Base-by-base conservation (phyloP, 2,329 filamentous ascomycete species). In the Alternaria brassicicola region DNA sequence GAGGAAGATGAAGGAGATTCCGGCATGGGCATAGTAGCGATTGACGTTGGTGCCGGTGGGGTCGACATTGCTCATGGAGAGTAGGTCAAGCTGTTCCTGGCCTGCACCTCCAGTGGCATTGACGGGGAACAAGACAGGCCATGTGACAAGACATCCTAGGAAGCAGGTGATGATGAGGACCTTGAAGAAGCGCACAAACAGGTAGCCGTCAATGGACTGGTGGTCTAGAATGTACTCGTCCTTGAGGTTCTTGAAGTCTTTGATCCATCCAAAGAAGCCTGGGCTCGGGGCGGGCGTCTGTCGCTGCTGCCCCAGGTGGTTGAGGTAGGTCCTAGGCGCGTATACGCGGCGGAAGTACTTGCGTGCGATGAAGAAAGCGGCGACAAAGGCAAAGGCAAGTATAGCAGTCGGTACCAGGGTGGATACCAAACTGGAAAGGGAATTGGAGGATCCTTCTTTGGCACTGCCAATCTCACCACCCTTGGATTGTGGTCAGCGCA, bases 261-360 rank as follows among this genome's bases (percentile, higher is more conserved):
- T 76, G 50, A 87, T 79, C 85, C 85, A 87, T 63, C 83, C 83
- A 47, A 86, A 72, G 57, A 84, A 76, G 39, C 83, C 81, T 12
- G 54, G 56, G 23, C 74, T 73, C 17, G 70, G 76, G 5, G 81
- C 75, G 19, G 84, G 84, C 46, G 79, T 84, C 63, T 78, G 78
- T 60, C 84, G 78, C 65, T 77, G 66, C 23, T 72, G 61, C 30
- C 76, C 76, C 52, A 83, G 62, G 48, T 76, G 80, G 52, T 79
- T 71, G 31, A 83, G 68, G 64, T 82, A 82, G n/a, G 80, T 81
- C 55, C 80, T 74, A 10, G 80, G 80, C 45, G 76, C 73, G 64
- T 82, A 82, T 50, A 80, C 73, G 31, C 80, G 71, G 25, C 76
- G 77, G 65, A 81, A 82, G 50, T 70, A 72, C 52, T 72, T 74